phyloP scores from a whole-genome alignment of 345 rosid species.

The Brassica nigra region DNA sequence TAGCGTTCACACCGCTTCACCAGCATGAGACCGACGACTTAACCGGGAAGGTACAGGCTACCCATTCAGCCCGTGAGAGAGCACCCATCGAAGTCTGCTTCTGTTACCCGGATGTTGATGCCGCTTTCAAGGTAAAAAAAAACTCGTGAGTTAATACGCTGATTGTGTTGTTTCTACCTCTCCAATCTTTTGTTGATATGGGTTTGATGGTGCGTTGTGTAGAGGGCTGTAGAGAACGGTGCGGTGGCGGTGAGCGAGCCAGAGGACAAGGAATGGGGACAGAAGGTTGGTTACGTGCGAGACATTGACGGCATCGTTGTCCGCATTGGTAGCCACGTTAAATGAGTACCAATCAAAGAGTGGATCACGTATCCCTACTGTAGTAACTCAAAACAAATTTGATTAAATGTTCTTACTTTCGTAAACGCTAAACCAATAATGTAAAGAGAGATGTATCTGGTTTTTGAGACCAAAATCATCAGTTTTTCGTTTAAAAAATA shows the following conservation, averaged over 20 bases:
- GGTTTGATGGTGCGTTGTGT: constrained; percentile 16
- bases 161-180: not conserved
- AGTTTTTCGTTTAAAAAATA: not conserved
- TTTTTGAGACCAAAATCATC: not conserved
- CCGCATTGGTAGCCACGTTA: constrained; percentile 64
- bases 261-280: constrained; percentile 86
- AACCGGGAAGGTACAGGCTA: constrained; percentile 56
- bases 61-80: constrained; percentile 40
- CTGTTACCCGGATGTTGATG: constrained; percentile 70
- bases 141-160: too few species aligned
- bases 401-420: not conserved
- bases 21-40: constrained; percentile 78
- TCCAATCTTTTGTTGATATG: not conserved
- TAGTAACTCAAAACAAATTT: not conserved
- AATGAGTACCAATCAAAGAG: not conserved
- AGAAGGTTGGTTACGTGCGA: constrained; percentile 82
- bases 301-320: constrained; percentile 71
- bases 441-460: not conserved
- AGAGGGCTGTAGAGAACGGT: constrained; percentile 90
- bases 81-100: constrained; percentile 74
- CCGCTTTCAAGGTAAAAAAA: constrained; percentile 66
- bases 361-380: not conserved
- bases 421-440: not conserved
- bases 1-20: constrained; percentile 77
- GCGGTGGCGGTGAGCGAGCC: constrained; percentile 68